A percentile compares a stretch with the other conserved stretches of the same genome.
Conservation (phyloP, 371 early-diverging fungal species). For the Mortierella sp. region DNA sequence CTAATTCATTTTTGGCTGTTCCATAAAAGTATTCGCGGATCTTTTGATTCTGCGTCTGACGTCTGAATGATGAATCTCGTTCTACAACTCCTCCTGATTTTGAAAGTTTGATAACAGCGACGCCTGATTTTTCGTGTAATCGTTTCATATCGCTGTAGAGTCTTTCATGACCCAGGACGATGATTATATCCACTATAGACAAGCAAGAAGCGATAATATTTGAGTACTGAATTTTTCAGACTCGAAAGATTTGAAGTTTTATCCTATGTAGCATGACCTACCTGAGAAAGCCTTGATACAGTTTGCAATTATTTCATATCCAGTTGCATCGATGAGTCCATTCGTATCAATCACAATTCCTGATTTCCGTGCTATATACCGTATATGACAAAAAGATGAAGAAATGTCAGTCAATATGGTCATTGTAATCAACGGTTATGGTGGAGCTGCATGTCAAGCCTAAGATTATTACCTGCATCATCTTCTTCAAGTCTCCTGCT, state of each 20-base stretch:
- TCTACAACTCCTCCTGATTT: conserved; percentile 97
- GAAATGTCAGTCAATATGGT: neutral
- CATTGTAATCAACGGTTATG: neutral
- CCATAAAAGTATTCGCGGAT: conserved; percentile 97
- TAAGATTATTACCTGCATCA: conserved; percentile 61
- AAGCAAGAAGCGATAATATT: neutral
- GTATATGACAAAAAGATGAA: neutral
- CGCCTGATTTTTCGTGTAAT: conserved; percentile 61
- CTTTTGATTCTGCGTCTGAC: conserved; percentile 77
- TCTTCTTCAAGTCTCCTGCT: conserved; percentile 75
- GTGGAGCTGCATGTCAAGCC: neutral
- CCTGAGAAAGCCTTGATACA: conserved; percentile 76
- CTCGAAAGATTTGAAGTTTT: neutral
- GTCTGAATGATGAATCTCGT: conserved; percentile 78
- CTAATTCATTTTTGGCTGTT: conserved; percentile 73
- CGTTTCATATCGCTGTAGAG: conserved; percentile 87
- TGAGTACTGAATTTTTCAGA: neutral
- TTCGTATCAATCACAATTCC: conserved; percentile 78
- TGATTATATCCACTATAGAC: conserved; percentile 77
- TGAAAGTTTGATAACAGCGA: conserved; percentile 85
- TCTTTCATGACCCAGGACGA: conserved; percentile 94
- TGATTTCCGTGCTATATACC: conserved; percentile 60
- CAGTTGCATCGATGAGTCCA: conserved; percentile 72
- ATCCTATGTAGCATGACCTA: conserved; percentile 38
- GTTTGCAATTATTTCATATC: conserved; percentile 75